Conservation (phyloP, 2,329 filamentous ascomycete genomes). For the Neophaeococcomyces mojaviensis region DNA sequence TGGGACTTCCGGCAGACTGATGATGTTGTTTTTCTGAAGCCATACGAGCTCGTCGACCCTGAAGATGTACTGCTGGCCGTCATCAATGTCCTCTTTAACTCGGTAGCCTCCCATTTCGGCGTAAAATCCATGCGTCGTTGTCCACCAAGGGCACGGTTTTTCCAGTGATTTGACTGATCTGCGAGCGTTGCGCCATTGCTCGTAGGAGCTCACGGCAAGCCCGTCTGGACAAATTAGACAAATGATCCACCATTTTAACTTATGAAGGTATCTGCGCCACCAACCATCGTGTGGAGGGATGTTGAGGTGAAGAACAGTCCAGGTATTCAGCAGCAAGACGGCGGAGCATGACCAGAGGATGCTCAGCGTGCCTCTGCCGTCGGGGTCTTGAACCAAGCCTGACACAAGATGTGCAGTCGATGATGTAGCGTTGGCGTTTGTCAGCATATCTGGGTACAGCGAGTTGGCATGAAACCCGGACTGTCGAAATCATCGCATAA, state of each 20-base stretch:
- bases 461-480: too few relatives aligned
- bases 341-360: neutral
- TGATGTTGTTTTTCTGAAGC: constrained; percentile 21
- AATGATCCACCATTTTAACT: neutral
- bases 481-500: too few relatives aligned
- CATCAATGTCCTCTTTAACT: neutral
- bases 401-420: too few relatives aligned
- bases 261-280: neutral
- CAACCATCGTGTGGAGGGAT: neutral
- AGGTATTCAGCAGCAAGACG: constrained; percentile 3
- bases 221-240: neutral
- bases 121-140: constrained; percentile 12
- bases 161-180: neutral
- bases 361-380: neutral
- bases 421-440: too few relatives aligned
- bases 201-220: constrained; percentile 7
- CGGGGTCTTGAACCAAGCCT: neutral
- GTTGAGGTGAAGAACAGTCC: constrained; percentile 11
- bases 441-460: too few relatives aligned
- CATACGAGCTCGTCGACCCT: constrained; percentile 19
- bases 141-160: constrained; percentile 5
- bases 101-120: constrained; percentile 11
- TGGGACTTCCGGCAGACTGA: constrained; percentile 14
- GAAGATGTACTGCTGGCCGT: neutral
- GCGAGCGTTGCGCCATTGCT: constrained; percentile 7